Base-by-base conservation (phyloP, 768 basidiomycete species). In the Podaxis sp. region DNA sequence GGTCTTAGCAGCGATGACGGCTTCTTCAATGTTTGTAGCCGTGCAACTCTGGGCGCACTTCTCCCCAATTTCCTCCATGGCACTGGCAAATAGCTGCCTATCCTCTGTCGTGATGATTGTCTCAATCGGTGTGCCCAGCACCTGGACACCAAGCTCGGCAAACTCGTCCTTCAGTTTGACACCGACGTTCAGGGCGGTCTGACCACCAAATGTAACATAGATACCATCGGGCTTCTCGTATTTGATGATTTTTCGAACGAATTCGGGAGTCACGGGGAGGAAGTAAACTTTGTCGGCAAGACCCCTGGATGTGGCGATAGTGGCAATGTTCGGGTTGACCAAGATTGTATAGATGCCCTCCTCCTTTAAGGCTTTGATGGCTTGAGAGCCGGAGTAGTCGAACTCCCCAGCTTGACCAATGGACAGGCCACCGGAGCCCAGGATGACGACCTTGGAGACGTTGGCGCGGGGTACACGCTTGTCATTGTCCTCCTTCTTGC, bases 251-350 rank as follows among this genome's bases (percentile, higher is more conserved):
- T 96, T 97, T 73, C 91, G 90, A 61, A 98, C 95, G 69, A 97
- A 98, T 65, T 99, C 97, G 64, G 95, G 93, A 12, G 93, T 98
- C 61, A 98, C 97, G 51, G 97, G 97, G 9, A 99, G 84, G 85
- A 98, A 99, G 81, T 98, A 99, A 54, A 99, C 96, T 76, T 98
- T 98, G 81, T 99, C 97, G 24, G 97, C 97, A 55, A 99, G 86
- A 64, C 97, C 96, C 69, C 95, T 95, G 53, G 94, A 96, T 0
- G 95, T 97, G 50, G 95, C 95, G 68, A 98, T 99, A 41, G 97
- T 99, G 22, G 97, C 97, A 68, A 99, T 99, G 77, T 99, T 99
- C 27, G 97, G 96, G 76, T 98, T 98, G 69, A 99, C 86, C 74
- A 99, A 88, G 75, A 99, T 94, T 63, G 97, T 99, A 77, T 97